Evolutionary conservation across 768 basidiomycete genomes (phyloP).

Genomic region (Pholiota molesta): DNA sequence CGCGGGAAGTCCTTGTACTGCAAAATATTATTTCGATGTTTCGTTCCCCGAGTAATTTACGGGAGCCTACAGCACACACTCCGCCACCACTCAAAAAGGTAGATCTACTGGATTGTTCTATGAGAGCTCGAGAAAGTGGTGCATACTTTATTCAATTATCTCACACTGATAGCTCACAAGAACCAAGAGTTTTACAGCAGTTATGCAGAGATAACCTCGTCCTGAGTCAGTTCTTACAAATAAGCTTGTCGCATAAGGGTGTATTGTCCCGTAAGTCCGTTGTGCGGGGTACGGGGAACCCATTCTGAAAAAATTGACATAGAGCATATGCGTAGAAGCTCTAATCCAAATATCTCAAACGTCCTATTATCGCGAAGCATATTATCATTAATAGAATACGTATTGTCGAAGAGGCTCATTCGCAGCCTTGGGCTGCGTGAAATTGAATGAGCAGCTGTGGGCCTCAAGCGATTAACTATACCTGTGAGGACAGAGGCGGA

Average conservation of each 20-base stretch:
- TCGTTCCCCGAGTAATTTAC: conserved; percentile 10
- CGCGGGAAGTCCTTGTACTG: not conserved
- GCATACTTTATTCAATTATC: not conserved
- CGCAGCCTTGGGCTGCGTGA: too few relatives aligned
- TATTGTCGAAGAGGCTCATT: too few relatives aligned
- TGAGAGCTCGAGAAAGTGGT: not conserved
- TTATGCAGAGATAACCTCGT: not conserved
- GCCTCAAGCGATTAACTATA: not conserved
- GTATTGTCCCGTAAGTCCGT: not conserved
- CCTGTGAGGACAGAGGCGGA: not conserved
- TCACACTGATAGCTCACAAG: not conserved
- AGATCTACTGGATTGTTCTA: not conserved
- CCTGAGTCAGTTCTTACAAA: not conserved
- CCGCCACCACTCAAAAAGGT: not conserved
- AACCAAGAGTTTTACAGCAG: not conserved
- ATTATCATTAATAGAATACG: not conserved
- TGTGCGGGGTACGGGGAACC: not conserved
- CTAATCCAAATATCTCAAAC: not conserved
- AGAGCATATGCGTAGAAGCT: not conserved
- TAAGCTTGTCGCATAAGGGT: not conserved
- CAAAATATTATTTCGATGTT: conserved; percentile 2
- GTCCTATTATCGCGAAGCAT: too few relatives aligned
- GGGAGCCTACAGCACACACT: not conserved
- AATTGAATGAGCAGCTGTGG: too few relatives aligned
- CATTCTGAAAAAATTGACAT: too few relatives aligned